These are phyloP conservation scores for Acacia confusa DNA, from an alignment of 306 rosid genomes.

Conservation along the genomic window DNA sequence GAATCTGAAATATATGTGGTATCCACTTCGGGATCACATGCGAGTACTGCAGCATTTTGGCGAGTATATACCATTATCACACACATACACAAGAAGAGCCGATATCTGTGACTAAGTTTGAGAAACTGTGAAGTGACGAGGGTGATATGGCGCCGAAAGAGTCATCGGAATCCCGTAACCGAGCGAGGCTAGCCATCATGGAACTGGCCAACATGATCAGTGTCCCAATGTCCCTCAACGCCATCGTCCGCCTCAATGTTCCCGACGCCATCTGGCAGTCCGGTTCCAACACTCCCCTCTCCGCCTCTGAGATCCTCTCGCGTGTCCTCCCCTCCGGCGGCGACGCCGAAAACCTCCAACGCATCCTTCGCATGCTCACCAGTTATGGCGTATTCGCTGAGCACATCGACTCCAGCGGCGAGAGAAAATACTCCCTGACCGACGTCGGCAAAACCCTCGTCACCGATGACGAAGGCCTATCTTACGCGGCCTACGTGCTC, in stretches of 20 bases:
- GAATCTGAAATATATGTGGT: no score
- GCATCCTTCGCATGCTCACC: conserved; percentile 78
- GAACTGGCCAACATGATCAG: conserved; percentile 96
- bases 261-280: conserved; percentile 82
- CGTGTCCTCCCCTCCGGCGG: conserved; percentile 55
- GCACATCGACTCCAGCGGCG: conserved; percentile 34
- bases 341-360: conserved; percentile 85
- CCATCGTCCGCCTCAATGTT: conserved; percentile 84
- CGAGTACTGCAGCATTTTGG: no score
- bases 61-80: no score
- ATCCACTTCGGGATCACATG: no score
- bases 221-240: conserved; percentile 91
- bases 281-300: conserved; percentile 70
- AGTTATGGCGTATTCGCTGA: conserved; percentile 75
- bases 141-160: conserved; percentile 25
- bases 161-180: conserved; percentile 41
- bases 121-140: neutral
- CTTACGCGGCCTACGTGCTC: conserved; percentile 71
- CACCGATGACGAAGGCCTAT: conserved; percentile 59
- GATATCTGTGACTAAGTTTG: neutral
- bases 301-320: conserved; percentile 60
- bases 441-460: conserved; percentile 75
- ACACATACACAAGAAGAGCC: neutral
- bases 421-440: conserved; percentile 71
- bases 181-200: conserved; percentile 58